Conservation (phyloP, 192 early-diverging fungal species). For the Gamsiella multidivaricata region DNA sequence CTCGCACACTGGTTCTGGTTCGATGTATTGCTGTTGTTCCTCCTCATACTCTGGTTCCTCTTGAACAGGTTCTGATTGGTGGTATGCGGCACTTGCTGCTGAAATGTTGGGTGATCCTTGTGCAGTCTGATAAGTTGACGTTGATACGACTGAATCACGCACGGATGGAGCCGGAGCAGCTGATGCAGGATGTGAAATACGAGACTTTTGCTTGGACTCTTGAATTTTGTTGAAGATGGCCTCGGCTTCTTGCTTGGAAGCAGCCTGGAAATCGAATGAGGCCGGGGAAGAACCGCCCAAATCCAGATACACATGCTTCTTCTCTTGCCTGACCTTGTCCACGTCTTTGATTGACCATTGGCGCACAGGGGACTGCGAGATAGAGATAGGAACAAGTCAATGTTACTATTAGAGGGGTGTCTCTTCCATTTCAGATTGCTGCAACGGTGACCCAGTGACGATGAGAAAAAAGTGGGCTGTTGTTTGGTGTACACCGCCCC, state of each 20-base stretch:
- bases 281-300: slow-evolving; percentile 66
- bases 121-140: slow-evolving; percentile 46
- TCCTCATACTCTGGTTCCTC: slow-evolving; percentile 44
- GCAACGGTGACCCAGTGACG: too few relatives aligned
- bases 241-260: slow-evolving; percentile 74
- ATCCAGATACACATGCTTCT: slow-evolving; percentile 70
- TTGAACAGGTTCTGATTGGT: slow-evolving; percentile 31
- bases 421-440: too few relatives aligned
- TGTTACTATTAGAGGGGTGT: too few relatives aligned
- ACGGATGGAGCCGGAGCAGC: slow-evolving; percentile 27
- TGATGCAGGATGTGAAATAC: slow-evolving; percentile 56
- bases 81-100: slow-evolving; percentile 15
- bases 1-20: slow-evolving; percentile 46
- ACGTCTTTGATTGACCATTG: slow-evolving; percentile 71
- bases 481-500: not conserved
- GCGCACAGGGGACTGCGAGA: slow-evolving; percentile 63
- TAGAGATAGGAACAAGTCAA: not conserved
- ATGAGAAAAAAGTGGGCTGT: slow-evolving; percentile 3
- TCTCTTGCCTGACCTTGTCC: slow-evolving; percentile 69
- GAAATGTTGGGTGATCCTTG: slow-evolving; percentile 40
- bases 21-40: slow-evolving; percentile 28
- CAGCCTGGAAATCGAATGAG: slow-evolving; percentile 71
- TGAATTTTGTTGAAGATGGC: slow-evolving; percentile 71
- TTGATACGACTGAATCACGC: slow-evolving; percentile 39
- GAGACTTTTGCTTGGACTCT: slow-evolving; percentile 63